Percentiles rank a stretch among this genome's conserved stretches.
Conservation (phyloP, 2,329 filamentous ascomycete species). For the Botryotinia narcissicola region DNA sequence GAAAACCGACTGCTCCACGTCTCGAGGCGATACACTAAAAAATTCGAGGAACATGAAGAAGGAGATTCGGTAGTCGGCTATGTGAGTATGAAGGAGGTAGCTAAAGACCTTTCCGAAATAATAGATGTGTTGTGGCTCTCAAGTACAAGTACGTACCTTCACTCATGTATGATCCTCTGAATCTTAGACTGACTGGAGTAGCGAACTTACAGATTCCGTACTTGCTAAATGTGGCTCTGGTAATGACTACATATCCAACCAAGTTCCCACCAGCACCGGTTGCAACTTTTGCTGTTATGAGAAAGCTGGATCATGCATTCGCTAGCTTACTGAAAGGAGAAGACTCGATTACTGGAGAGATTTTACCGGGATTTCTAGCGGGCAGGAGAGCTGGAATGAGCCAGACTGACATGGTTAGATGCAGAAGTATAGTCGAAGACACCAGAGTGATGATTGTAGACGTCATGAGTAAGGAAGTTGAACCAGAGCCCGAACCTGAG, state of each 20-base stretch:
- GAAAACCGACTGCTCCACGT: conserved; percentile 53
- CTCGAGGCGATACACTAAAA: conserved; percentile 60
- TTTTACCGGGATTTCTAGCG: conserved; percentile 68
- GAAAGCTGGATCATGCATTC: conserved; percentile 82
- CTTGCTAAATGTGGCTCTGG: conserved; percentile 72
- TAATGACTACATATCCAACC: conserved; percentile 68
- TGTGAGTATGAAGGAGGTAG: conserved; percentile 59
- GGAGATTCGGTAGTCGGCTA: conserved; percentile 57
- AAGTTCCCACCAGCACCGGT: conserved; percentile 67
- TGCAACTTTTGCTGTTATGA: conserved; percentile 67
- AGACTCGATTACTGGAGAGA: conserved; percentile 62
- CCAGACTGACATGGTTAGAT: conserved; percentile 80
- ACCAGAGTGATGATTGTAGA: conserved; percentile 70
- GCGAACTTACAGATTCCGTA: conserved; percentile 81
- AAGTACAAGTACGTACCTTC: conserved; percentile 68
- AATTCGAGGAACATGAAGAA: conserved; percentile 50
- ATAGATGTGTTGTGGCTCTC: conserved; percentile 83
- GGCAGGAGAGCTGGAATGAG: conserved; percentile 62
- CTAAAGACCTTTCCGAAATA: conserved; percentile 69
- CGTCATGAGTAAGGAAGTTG: conserved; percentile 56
- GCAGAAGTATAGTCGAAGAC: conserved; percentile 76
- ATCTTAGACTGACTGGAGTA: conserved; percentile 39
- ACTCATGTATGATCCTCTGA: background rate
- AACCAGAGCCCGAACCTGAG: conserved; percentile 42
- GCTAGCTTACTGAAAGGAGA: conserved; percentile 67